Evolutionary conservation across 2,329 filamentous ascomycete genomes (phyloP).

Genomic region (Fusarium nisikadoi): DNA sequence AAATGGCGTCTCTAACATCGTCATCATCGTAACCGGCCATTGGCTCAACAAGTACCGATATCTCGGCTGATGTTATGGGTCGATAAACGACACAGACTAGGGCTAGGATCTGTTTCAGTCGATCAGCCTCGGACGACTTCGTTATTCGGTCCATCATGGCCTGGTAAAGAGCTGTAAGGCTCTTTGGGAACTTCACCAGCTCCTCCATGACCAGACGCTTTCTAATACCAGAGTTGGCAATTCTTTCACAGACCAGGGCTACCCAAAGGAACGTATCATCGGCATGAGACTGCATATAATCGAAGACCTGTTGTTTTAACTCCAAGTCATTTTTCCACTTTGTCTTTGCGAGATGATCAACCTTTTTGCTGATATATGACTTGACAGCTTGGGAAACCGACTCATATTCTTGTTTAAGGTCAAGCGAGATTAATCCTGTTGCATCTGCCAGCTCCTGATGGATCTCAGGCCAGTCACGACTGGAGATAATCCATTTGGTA

Average conservation of each 20-base stretch:
- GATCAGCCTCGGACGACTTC: rapidly evolving
- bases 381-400: rapidly evolving
- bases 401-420: rapidly evolving
- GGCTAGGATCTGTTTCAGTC: rapidly evolving
- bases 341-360: rapidly evolving
- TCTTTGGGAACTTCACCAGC: rapidly evolving
- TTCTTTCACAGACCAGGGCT: rapidly evolving
- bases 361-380: neutral
- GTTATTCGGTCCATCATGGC: rapidly evolving
- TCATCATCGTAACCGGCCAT: rapidly evolving
- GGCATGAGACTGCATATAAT: rapidly evolving
- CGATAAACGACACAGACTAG: neutral
- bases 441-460: rapidly evolving
- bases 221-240: neutral
- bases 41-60: rapidly evolving
- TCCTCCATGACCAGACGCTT: neutral
- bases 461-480: neutral
- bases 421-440: rapidly evolving
- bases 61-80: rapidly evolving
- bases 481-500: rapidly evolving
- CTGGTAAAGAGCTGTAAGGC: rapidly evolving
- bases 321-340: rapidly evolving
- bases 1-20: rapidly evolving
- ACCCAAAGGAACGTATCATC: neutral
- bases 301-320: neutral